A percentile compares a stretch with the other conserved stretches of the same genome.
phyloP scores from a whole-genome alignment of 1,284 basidiomycete species.

The Microstroma glucosiphilum region DNA sequence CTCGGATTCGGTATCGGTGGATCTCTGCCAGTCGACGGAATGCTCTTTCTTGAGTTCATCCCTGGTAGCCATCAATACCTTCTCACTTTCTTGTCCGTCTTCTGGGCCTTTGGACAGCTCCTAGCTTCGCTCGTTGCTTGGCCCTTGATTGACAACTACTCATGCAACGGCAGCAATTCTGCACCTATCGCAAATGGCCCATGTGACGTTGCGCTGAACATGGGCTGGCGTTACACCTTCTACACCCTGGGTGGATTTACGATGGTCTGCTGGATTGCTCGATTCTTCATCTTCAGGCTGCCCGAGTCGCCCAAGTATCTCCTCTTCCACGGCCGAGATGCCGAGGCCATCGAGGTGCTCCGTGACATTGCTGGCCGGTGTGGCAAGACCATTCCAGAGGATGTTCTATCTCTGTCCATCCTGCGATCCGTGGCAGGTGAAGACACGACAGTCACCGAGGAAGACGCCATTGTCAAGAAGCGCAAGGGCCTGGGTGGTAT shows the following conservation, averaged over 20 bases:
- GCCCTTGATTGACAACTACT: constrained; percentile 47
- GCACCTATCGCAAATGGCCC: constrained; percentile 5
- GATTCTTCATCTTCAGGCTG: constrained; percentile 45
- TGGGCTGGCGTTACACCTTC: constrained; percentile 47
- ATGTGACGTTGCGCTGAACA: constrained; percentile 33
- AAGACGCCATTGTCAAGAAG: constrained; percentile 18
- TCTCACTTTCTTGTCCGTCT: constrained; percentile 45
- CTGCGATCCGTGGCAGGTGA: constrained; percentile 47
- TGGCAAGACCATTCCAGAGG: constrained; percentile 37
- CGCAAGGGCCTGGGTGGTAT: constrained; percentile 9
- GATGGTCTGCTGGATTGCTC: constrained; percentile 39
- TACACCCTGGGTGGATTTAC: constrained; percentile 46
- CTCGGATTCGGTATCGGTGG: constrained; percentile 48
- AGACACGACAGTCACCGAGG: constrained; percentile 24
- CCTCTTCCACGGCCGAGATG: constrained; percentile 47
- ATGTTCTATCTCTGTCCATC: constrained; percentile 42
- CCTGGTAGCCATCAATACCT: constrained; percentile 44
- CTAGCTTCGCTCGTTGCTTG: constrained; percentile 44
- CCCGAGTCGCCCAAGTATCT: constrained; percentile 50
- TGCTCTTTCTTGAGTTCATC: constrained; percentile 49
- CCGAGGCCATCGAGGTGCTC: constrained; percentile 43
- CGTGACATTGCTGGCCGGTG: constrained; percentile 42
- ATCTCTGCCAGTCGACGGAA: constrained; percentile 49
- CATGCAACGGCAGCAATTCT: constrained; percentile 27
- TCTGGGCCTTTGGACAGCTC: constrained; percentile 49